A percentile compares a stretch with the other conserved stretches of the same genome.
Conservation (phyloP, 371 early-diverging fungal species). For the Mucor lusitanicus region DNA sequence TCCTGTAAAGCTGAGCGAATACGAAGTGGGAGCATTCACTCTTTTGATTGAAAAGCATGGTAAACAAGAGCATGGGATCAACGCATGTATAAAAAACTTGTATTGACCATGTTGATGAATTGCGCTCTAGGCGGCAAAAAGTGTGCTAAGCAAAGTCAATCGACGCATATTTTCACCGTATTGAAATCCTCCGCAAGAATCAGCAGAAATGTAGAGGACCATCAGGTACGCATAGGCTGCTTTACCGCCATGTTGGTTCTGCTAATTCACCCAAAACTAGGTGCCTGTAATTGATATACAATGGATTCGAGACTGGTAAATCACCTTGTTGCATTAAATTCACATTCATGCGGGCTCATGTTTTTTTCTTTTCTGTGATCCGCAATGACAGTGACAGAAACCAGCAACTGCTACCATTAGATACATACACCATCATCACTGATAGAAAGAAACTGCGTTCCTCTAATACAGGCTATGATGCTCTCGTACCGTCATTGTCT, state of each 20-base stretch:
- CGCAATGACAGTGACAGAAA: conserved; percentile 11
- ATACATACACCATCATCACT: conserved; percentile 15
- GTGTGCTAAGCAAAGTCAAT: conserved; percentile 14
- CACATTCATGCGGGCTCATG: neutral
- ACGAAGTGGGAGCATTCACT: conserved; percentile 4
- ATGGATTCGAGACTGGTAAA: conserved; percentile 44
- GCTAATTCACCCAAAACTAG: neutral
- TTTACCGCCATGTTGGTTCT: neutral
- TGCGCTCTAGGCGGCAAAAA: conserved; percentile 26
- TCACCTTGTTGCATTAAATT: neutral
- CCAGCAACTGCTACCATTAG: conserved; percentile 15
- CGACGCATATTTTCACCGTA: conserved; percentile 32
- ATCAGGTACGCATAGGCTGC: conserved; percentile 15
- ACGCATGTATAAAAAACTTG: neutral
- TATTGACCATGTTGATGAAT: neutral
- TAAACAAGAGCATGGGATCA: neutral
- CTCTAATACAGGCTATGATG: neutral
- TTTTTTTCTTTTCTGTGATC: neutral
- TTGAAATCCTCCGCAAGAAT: conserved; percentile 36
- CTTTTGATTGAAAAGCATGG: conserved; percentile 23
- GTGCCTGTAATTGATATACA: conserved; percentile 31
- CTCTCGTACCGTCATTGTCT: neutral
- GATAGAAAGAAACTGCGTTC: neutral
- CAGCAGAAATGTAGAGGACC: conserved; percentile 26
- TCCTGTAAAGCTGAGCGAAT: conserved; percentile 24